Evolutionary conservation across 768 basidiomycete species (phyloP).

Genomic region (Aureoboletus auriporus): DNA sequence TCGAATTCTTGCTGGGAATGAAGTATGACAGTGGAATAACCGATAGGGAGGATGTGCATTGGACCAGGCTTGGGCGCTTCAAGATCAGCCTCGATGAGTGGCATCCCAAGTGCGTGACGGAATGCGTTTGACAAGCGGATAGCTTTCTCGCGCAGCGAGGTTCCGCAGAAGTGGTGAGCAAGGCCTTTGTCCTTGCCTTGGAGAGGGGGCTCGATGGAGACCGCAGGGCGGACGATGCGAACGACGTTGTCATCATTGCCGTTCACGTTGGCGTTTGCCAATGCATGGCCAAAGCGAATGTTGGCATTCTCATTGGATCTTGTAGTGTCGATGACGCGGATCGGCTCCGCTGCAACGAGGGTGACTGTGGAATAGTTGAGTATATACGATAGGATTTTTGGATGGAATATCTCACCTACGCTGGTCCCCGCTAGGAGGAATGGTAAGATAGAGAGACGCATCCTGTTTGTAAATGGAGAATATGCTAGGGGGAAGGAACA

Average conservation of each 20-base stretch:
- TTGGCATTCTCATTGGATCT: slow-evolving; percentile 20
- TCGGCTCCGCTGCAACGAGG: slow-evolving; percentile 46
- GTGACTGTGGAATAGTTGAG: slow-evolving; percentile 14
- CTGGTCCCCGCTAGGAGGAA: slow-evolving; percentile 35
- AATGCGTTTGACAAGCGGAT: slow-evolving; percentile 51
- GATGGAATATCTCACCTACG: slow-evolving; percentile 21
- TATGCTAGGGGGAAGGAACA: neutral
- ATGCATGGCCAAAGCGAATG: slow-evolving; percentile 37
- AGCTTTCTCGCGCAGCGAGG: slow-evolving; percentile 44
- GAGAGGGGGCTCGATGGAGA: slow-evolving; percentile 6
- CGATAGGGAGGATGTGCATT: slow-evolving; percentile 29
- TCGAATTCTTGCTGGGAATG: slow-evolving; percentile 3
- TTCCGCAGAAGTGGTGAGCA: slow-evolving; percentile 28
- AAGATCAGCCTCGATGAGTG: slow-evolving; percentile 36
- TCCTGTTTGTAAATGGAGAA: slow-evolving; percentile 6
- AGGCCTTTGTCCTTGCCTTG: slow-evolving; percentile 10
- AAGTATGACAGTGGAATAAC: slow-evolving; percentile 3
- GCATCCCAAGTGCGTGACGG: slow-evolving; percentile 52
- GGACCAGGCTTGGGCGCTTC: slow-evolving; percentile 10
- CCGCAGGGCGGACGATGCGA: slow-evolving; percentile 13
- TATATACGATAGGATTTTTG: neutral
- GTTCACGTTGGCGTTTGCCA: slow-evolving; percentile 30
- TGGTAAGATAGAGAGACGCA: slow-evolving; percentile 38
- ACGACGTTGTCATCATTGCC: slow-evolving; percentile 24
- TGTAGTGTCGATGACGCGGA: slow-evolving; percentile 40